phyloP scores from a whole-genome alignment of 1,139 yeast species.

The Zygosaccharomyces sapae region DNA sequence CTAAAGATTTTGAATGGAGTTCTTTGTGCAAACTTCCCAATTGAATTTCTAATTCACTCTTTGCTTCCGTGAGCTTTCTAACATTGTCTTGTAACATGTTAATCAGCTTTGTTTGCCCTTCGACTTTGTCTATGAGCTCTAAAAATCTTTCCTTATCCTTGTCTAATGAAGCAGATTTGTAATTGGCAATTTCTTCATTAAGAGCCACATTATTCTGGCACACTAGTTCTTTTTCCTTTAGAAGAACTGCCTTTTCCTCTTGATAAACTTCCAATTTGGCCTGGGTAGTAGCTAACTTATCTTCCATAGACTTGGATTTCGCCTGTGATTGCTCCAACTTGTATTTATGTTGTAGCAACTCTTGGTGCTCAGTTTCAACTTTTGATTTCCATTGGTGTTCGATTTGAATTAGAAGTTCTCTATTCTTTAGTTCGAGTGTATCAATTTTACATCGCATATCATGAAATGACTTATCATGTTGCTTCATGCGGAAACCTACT shows the following conservation, averaged over 20 bases:
- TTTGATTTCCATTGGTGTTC: slow-evolving; percentile 16
- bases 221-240: slow-evolving; percentile 16
- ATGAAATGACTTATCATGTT: slow-evolving; percentile 7
- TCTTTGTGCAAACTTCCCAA: slow-evolving; percentile 6
- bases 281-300: slow-evolving; percentile 5
- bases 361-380: slow-evolving; percentile 6
- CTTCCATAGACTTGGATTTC: slow-evolving; percentile 5
- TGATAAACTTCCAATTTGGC: slow-evolving; percentile 7
- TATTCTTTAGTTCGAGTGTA: slow-evolving; percentile 8
- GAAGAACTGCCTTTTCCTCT: slow-evolving; percentile 9
- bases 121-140: slow-evolving; percentile 13
- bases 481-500: slow-evolving; percentile 15
- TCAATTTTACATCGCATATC: slow-evolving; percentile 10
- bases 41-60: too few species aligned
- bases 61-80: too few species aligned
- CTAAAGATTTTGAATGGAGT: slow-evolving; percentile 10
- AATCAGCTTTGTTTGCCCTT: slow-evolving; percentile 7
- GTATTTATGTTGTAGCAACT: slow-evolving; percentile 3
- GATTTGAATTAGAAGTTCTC: slow-evolving; percentile 11
- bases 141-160: slow-evolving; percentile 11
- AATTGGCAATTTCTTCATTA: slow-evolving; percentile 10
- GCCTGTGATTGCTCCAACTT: slow-evolving; percentile 5
- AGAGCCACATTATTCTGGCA: slow-evolving; percentile 7
- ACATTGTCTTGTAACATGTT: slow-evolving; percentile 10
- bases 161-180: slow-evolving; percentile 6